Evolutionary conservation across 2,329 filamentous ascomycete species (phyloP).

Genomic region (Calycina marina): DNA sequence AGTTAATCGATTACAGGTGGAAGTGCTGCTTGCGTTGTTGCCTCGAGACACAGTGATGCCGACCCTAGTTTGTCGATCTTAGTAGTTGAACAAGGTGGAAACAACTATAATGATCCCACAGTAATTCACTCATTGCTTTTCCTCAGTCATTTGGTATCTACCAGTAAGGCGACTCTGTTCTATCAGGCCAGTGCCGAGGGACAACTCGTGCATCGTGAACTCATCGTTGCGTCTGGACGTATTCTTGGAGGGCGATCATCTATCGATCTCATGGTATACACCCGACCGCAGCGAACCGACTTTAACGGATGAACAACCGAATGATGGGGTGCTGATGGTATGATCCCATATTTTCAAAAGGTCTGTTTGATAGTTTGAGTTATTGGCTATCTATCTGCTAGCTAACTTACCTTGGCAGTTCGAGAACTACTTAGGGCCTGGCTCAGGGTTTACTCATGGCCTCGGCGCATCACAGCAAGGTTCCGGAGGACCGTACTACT

Average conservation of each 20-base stretch:
- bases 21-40: slow-evolving; percentile 33
- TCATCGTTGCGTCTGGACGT: slow-evolving; percentile 27
- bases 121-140: slow-evolving; percentile 38
- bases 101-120: slow-evolving; percentile 34
- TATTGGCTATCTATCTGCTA: neutral
- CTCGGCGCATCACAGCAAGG: slow-evolving; percentile 36
- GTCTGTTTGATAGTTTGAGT: neutral
- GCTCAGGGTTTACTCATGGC: slow-evolving; percentile 6
- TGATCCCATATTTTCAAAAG: slow-evolving; percentile 39
- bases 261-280: slow-evolving; percentile 43
- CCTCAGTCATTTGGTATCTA: slow-evolving; percentile 31
- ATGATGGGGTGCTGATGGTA: slow-evolving; percentile 36
- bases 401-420: neutral
- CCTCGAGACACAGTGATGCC: slow-evolving; percentile 34
- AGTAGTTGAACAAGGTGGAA: slow-evolving; percentile 37
- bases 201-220: slow-evolving; percentile 30
- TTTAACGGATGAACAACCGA: slow-evolving; percentile 36
- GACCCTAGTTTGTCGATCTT: slow-evolving; percentile 34
- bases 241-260: slow-evolving; percentile 48
- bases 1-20: slow-evolving; percentile 24
- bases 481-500: slow-evolving; percentile 32
- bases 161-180: slow-evolving; percentile 34
- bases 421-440: slow-evolving; percentile 31
- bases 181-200: slow-evolving; percentile 33
- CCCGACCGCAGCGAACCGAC: slow-evolving; percentile 29